phyloP scores from a whole-genome alignment of 768 basidiomycete species.

The Lactarius deliciosus region DNA sequence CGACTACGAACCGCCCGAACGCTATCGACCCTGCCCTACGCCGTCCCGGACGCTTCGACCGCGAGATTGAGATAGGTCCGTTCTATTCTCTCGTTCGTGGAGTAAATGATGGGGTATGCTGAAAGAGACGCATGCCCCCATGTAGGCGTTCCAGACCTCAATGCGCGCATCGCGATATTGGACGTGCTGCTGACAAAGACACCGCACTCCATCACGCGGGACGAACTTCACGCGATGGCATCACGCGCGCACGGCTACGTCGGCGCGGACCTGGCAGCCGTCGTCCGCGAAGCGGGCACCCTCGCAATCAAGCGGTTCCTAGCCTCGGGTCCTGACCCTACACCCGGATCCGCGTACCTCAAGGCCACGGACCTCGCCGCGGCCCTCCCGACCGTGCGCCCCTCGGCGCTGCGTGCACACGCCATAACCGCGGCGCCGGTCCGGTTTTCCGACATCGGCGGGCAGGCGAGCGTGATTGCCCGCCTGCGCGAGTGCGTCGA shows the following conservation, averaged over 20 bases:
- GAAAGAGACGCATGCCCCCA: constrained; percentile 2
- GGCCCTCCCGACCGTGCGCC: constrained; percentile 77
- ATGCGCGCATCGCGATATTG: constrained; percentile 83
- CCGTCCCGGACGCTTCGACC: constrained; percentile 87
- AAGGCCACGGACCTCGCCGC: constrained; percentile 65
- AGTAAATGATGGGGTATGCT: neutral
- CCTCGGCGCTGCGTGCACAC: constrained; percentile 92
- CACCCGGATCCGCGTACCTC: constrained; percentile 30
- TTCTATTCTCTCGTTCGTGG: constrained; percentile 15
- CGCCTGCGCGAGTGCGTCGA: constrained; percentile 90
- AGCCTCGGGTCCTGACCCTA: constrained; percentile 32
- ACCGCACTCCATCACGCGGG: constrained; percentile 65
- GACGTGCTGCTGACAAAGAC: constrained; percentile 79
- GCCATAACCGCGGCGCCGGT: constrained; percentile 85
- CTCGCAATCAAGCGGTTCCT: constrained; percentile 86
- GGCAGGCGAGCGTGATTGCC: constrained; percentile 76
- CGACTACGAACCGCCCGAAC: constrained; percentile 93
- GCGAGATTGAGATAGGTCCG: constrained; percentile 92
- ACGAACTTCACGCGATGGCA: constrained; percentile 66
- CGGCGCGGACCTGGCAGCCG: constrained; percentile 90
- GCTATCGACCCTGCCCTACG: constrained; percentile 92
- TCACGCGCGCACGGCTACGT: constrained; percentile 92
- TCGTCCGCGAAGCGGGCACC: constrained; percentile 92
- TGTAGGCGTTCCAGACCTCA: constrained; percentile 83
- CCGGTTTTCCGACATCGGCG: constrained; percentile 86